Conservation (phyloP, 2,329 filamentous ascomycete genomes). For the Exophiala calicioides region DNA sequence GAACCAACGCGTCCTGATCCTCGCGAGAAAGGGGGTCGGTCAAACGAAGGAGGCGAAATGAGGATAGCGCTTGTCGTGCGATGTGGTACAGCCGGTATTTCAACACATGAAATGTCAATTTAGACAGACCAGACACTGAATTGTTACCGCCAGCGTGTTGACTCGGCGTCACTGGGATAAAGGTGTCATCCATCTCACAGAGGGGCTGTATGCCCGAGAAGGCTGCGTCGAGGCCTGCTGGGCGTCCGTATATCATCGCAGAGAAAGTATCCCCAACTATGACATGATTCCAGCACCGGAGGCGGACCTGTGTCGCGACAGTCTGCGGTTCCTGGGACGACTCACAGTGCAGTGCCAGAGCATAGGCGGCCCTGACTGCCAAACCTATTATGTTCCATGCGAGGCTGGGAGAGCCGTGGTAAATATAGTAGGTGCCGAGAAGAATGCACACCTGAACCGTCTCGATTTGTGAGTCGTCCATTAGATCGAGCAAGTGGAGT, state of each 20-base stretch:
- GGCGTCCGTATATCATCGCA: constrained; percentile 35
- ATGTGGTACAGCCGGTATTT: constrained; percentile 36
- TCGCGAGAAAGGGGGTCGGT: constrained; percentile 9
- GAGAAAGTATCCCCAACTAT: constrained; percentile 35
- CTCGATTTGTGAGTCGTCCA: constrained; percentile 28
- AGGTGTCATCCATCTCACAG: constrained; percentile 32
- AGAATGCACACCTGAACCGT: constrained; percentile 32
- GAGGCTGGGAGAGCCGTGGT: constrained; percentile 28
- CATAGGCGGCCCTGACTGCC: constrained; percentile 28
- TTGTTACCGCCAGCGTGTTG: not conserved
- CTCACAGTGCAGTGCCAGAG: constrained; percentile 25
- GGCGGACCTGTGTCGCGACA: constrained; percentile 32
- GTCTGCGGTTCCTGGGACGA: constrained; percentile 8
- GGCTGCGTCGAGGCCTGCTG: constrained; percentile 33
- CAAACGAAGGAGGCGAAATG: constrained; percentile 31
- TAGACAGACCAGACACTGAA: constrained; percentile 3
- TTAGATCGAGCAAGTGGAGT: constrained; percentile 24
- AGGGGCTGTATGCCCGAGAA: constrained; percentile 31
- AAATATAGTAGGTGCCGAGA: constrained; percentile 34
- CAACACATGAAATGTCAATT: constrained; percentile 32
- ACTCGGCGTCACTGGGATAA: constrained; percentile 2
- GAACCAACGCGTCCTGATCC: constrained; percentile 8
- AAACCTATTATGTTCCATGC: constrained; percentile 30
- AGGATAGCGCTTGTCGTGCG: constrained; percentile 31
- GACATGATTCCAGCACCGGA: constrained; percentile 36